Evolutionary conservation across 768 basidiomycete genomes (phyloP), one percentile per base, ranked within the genome.

Genomic region (Termitomyces sp.): DNA sequence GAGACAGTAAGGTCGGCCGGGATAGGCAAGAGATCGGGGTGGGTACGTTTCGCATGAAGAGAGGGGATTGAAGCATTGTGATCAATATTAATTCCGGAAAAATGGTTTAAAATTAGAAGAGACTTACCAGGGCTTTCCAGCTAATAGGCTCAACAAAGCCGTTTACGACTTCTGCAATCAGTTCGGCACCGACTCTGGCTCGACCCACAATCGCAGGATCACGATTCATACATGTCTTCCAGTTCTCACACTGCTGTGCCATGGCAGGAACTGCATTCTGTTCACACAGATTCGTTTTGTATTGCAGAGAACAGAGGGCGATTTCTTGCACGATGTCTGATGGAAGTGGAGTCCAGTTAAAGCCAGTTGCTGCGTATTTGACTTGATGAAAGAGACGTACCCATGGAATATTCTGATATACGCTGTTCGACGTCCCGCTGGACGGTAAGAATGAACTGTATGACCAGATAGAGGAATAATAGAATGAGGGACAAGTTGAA

Each of bases 141-240:
- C 90, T 94, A 73, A 99, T 95, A 50, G 90, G 90, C 68, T 99
- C 96, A 15, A 98, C 91, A 68, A 99, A 99, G 1, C 92, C 87
- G 69, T 98, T 97, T 60, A 98, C 87, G 45, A 98, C 90, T 68
- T 97, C 95, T 53, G 93, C 96, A 71, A 98, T 87, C 57, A 97
- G 85, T 77, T 98, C 94, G 57, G 95, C 94, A 45, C 90, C 87
- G 62, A 99, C 88, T 65, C 84, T 86, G 58, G 94, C 92, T 57
- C 93, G 89, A 1, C 93, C 93, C 42, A 95, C 84, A 41, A 88
- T 86, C 20, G 87, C 85, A 55, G 95, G 93, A 77, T 98, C 95
- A 58, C 92, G 87, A 72, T 90, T 87, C 95, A 97, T 96, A 69
- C 94, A 98, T 5, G 84, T 82, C 67, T 96, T 91, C 96, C 96